Conservation (phyloP, 108 stramenopile species). For the Nitzschia inconspicua region DNA sequence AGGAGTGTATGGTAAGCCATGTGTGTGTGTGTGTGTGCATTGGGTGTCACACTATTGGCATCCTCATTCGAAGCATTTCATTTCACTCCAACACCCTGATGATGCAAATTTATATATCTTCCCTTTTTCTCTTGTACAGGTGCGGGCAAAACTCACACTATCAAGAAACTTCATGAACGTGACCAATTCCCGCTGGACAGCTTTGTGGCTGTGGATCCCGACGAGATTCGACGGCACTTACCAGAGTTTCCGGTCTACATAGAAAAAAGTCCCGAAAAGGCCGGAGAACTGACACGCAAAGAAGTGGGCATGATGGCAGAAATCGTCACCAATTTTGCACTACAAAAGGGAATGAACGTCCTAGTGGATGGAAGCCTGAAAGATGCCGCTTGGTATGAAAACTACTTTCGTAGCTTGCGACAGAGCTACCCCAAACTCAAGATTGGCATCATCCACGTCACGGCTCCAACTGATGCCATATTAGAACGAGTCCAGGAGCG, state of each 20-base stretch:
- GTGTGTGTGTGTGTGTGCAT: too few relatives aligned
- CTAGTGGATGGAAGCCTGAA: conserved; percentile 81
- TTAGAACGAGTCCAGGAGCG: conserved; percentile 50
- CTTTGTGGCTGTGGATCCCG: conserved; percentile 72
- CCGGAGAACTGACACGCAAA: conserved; percentile 60
- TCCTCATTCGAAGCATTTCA: too few relatives aligned
- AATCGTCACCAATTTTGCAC: conserved; percentile 55
- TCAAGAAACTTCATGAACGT: conserved; percentile 35
- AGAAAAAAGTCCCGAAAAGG: conserved; percentile 28
- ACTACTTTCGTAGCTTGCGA: conserved; percentile 58
- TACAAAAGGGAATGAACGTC: conserved; percentile 62
- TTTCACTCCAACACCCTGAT: too few relatives aligned
- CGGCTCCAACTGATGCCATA: conserved; percentile 53
- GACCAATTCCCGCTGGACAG: conserved; percentile 60
- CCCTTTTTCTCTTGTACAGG: too few relatives aligned
- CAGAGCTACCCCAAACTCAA: conserved; percentile 28
- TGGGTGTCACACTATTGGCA: too few relatives aligned
- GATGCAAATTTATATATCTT: too few relatives aligned
- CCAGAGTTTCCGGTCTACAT: conserved; percentile 61
- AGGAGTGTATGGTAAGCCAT: conserved; percentile 89
- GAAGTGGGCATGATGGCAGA: conserved; percentile 74
- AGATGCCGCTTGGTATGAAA: conserved; percentile 73
- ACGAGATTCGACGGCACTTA: conserved; percentile 54
- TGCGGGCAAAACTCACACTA: conserved; percentile 74
- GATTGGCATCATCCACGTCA: conserved; percentile 72